Evolutionary conservation across 805 yeast genomes (phyloP), one percentile per base, ranked within the genome.

Genomic region (Saturnispora serradocipensis): DNA sequence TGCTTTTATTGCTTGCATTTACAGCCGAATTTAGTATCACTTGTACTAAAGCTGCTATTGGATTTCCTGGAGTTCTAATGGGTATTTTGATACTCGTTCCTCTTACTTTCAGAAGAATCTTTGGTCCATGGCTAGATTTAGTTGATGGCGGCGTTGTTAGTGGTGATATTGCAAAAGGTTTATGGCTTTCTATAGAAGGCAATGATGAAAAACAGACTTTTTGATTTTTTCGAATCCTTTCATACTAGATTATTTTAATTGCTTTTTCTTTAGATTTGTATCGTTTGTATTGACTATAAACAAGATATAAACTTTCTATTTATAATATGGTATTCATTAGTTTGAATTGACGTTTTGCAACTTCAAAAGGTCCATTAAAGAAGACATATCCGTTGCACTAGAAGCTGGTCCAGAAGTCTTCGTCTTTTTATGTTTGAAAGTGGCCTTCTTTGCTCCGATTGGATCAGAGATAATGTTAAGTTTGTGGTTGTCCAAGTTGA

Each of bases 21-120:
- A 84, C 77, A 1, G 85, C 80, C 0, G 98, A 95, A 63, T 84
- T 88, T 57, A 93, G 82, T 0, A 88, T 91, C 32, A 86, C 95
- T 0, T 78, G 83, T 62, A 88, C 97, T 0, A 80, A 74, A 54
- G 98, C 93, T 0, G 97, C 98, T 0, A 88, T 91, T 32, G 98
- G 96, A 2, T 91, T 93, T 62, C 98, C 99, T 0, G 84, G 88
- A 3, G 87, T 93, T 0, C 68, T 91, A 47, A 67, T 91, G 61
- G 75, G 82, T 49, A 90, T 87, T 53, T 75, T 84, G 22, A 69
- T 80, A 1, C 79, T 88, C 11, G 59, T 56, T 9, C 80, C 85
- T 18, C 74, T 80, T 61, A 58, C 75, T 6, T 81, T 95, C 69
- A 86, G 86, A 0, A 65, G 61, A 49, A 62, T 84, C 1, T 85